Conservation (phyloP, 306 rosid species). For the Cicer cuneatum region DNA sequence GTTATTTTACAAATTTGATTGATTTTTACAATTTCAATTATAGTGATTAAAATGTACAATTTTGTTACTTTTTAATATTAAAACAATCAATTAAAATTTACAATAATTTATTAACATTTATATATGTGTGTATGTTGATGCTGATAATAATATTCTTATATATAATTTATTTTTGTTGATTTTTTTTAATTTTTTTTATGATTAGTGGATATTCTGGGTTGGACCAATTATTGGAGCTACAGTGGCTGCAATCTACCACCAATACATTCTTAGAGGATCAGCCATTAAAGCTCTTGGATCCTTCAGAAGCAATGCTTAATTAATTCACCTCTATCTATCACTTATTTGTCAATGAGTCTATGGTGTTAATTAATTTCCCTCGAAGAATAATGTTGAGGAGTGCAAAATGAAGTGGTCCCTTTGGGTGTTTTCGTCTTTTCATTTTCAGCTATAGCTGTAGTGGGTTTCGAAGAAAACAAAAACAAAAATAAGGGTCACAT, state of each 20-base stretch:
- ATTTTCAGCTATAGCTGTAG: slow-evolving; percentile 2
- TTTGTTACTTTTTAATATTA: no score
- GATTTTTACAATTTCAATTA: no score
- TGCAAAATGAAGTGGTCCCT: slow-evolving; percentile 50
- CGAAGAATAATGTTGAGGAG: slow-evolving; percentile 53
- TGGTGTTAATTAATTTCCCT: slow-evolving; percentile 34
- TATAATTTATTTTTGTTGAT: background rate
- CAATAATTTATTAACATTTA: no score
- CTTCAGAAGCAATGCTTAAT: slow-evolving; percentile 85
- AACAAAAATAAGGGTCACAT: slow-evolving; percentile 40
- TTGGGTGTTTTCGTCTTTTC: slow-evolving; percentile 29
- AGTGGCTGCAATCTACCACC: slow-evolving; percentile 86
- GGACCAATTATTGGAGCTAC: slow-evolving; percentile 90
- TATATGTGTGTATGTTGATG: background rate
- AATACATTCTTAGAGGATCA: slow-evolving; percentile 77
- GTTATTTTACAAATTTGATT: no score
- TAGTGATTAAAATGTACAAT: no score
- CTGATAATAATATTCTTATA: background rate
- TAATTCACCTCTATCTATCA: slow-evolving; percentile 41
- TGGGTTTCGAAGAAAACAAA: slow-evolving; percentile 21
- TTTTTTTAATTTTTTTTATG: background rate
- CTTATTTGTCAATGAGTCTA: background rate
- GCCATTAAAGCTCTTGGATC: slow-evolving; percentile 99
- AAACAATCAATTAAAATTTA: no score
- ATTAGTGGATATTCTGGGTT: slow-evolving; percentile 98